Evolutionary conservation across 805 yeast genomes (phyloP).

Genomic region (Danielia reshetovae): DNA sequence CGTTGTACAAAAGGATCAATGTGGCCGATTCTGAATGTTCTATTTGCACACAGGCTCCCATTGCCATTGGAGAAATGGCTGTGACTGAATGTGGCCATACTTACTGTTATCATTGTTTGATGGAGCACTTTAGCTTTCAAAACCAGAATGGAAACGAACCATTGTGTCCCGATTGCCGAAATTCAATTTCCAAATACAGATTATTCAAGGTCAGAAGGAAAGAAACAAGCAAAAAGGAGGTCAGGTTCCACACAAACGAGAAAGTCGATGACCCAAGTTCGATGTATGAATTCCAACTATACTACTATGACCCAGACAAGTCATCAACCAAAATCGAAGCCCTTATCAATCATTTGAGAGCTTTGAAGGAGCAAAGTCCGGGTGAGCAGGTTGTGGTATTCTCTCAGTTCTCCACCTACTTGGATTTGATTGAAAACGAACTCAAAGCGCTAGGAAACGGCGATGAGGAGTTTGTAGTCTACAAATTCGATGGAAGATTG

Average conservation of each 20-base stretch:
- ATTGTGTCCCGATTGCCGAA: slow-evolving; percentile 77
- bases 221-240: slow-evolving; percentile 22
- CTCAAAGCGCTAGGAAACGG: slow-evolving; percentile 33
- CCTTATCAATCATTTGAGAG: slow-evolving; percentile 53
- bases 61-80: slow-evolving; percentile 47
- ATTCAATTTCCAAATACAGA: slow-evolving; percentile 44
- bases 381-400: slow-evolving; percentile 81
- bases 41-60: slow-evolving; percentile 72
- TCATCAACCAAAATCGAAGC: slow-evolving; percentile 75
- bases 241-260: slow-evolving; percentile 27
- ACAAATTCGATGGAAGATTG: slow-evolving; percentile 82
- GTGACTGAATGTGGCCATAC: slow-evolving; percentile 79
- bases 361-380: slow-evolving; percentile 50
- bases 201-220: slow-evolving; percentile 41
- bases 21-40: slow-evolving; percentile 67
- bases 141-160: slow-evolving; percentile 36
- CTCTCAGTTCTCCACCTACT: slow-evolving; percentile 81
- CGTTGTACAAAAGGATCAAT: slow-evolving; percentile 25
- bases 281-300: slow-evolving; percentile 29
- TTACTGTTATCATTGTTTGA: slow-evolving; percentile 69
- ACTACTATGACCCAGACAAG: slow-evolving; percentile 46
- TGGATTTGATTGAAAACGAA: slow-evolving; percentile 70
- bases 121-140: slow-evolving; percentile 74
- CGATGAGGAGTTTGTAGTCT: slow-evolving; percentile 46
- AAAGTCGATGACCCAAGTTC: slow-evolving; percentile 17